Conservation (phyloP, 2,329 filamentous ascomycete genomes). For the Hymenoscyphus salicellus region DNA sequence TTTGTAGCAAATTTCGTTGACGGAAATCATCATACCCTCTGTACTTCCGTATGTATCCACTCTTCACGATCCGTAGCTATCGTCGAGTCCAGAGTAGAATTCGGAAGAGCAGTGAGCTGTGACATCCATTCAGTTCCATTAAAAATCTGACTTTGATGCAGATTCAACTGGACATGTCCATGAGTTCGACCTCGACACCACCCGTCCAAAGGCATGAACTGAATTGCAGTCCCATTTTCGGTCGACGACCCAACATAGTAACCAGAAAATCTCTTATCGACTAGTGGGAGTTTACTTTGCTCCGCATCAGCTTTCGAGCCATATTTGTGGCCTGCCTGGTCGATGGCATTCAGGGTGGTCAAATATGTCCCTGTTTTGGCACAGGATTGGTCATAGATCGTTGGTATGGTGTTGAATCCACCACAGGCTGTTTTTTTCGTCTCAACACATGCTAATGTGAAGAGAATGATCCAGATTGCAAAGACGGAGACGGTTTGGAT, state of each 20-base stretch:
- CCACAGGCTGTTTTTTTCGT: conserved; percentile 5
- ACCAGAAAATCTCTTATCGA: neutral
- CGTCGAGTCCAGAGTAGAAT: no score
- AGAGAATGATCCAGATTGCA: neutral
- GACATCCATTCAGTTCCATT: no score
- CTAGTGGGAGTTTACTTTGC: neutral
- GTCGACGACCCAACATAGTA: neutral
- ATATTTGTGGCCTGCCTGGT: neutral
- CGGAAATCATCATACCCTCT: no score
- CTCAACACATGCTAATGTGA: neutral
- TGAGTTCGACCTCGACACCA: no score
- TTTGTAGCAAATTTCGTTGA: no score
- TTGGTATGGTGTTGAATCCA: neutral
- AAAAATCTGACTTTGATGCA: no score
- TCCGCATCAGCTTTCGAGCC: no score
- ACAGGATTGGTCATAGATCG: neutral
- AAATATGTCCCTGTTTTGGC: neutral
- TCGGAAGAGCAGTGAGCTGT: no score
- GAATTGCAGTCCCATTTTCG: neutral
- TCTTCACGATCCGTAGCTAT: no score
- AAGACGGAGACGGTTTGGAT: conserved; percentile 1
- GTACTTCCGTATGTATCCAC: no score
- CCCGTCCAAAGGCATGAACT: no score
- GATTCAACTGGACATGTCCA: no score
- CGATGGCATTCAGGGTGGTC: neutral